Conservation (phyloP, 768 basidiomycete genomes). For the Phanerochaete carnosa region DNA sequence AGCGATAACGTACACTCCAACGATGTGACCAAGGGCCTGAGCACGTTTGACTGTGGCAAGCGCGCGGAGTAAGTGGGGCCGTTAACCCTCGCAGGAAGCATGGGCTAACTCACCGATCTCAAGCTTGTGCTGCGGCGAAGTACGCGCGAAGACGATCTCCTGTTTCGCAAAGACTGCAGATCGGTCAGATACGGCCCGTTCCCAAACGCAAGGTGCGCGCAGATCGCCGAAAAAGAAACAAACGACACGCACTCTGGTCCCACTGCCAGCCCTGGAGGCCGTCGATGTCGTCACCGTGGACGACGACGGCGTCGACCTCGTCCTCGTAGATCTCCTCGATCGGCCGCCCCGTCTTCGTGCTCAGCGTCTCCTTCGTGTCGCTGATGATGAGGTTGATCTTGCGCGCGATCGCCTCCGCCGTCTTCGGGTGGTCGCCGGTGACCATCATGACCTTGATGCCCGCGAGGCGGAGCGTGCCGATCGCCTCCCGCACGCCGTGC, state of each 20-base stretch:
- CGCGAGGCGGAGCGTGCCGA: constrained; percentile 65
- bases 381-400: constrained; percentile 70
- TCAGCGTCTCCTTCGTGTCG: constrained; percentile 60
- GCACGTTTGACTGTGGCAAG: constrained; percentile 61
- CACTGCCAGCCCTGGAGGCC: constrained; percentile 67
- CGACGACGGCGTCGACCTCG: constrained; percentile 61
- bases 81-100: background rate
- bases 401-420: constrained; percentile 69
- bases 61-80: constrained; percentile 1
- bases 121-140: constrained; percentile 70
- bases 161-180: constrained; percentile 57
- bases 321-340: constrained; percentile 64
- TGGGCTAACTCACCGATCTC: constrained; percentile 51
- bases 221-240: too few species aligned
- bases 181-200: background rate
- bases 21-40: constrained; percentile 67
- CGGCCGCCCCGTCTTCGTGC: constrained; percentile 50
- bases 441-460: constrained; percentile 81
- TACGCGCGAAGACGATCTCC: constrained; percentile 71
- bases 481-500: constrained; percentile 68
- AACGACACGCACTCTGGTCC: constrained; percentile 68
- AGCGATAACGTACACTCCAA: constrained; percentile 56
- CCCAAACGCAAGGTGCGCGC: background rate
- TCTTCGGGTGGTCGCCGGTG: constrained; percentile 71
- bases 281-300: constrained; percentile 70